A percentile compares a stretch with the other conserved stretches of the same genome.
phyloP scores from a whole-genome alignment of 2,329 filamentous ascomycete genomes.

The Fusarium avenaceum region DNA sequence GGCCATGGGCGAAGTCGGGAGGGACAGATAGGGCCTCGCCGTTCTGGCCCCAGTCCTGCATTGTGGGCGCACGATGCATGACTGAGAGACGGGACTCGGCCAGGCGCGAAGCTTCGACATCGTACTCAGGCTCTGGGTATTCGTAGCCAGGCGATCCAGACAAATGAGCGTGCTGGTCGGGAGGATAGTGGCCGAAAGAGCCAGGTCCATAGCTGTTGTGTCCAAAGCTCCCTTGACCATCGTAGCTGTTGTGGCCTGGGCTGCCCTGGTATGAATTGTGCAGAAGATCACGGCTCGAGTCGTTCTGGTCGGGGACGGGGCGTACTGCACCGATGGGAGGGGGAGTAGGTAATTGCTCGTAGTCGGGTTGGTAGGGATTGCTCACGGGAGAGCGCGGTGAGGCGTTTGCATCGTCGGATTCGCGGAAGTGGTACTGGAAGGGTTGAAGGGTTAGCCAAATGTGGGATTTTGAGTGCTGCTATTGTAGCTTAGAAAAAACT shows the following conservation, averaged over 20 bases:
- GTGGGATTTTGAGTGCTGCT: not conserved
- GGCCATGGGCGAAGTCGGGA: conserved; percentile 33
- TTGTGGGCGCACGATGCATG: conserved; percentile 34
- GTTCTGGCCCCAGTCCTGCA: conserved; percentile 35
- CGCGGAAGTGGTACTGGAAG: conserved; percentile 37
- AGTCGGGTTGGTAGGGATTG: conserved; percentile 36
- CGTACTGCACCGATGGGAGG: conserved; percentile 34
- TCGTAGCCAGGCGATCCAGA: conserved; percentile 29
- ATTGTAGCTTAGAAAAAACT: conserved; percentile 17
- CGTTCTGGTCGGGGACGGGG: conserved; percentile 36
- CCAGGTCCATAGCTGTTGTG: conserved; percentile 29
- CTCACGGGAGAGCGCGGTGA: conserved; percentile 30
- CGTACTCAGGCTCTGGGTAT: conserved; percentile 36
- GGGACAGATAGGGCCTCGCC: conserved; percentile 31
- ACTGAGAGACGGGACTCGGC: conserved; percentile 36
- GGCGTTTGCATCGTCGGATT: conserved; percentile 26
- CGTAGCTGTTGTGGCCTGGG: conserved; percentile 11
- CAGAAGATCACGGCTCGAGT: conserved; percentile 38
- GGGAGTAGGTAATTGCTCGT: conserved; percentile 29
- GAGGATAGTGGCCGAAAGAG: conserved; percentile 34
- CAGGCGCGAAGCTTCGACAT: conserved; percentile 35
- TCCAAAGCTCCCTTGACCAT: conserved; percentile 11
- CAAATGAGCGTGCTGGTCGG: conserved; percentile 18
- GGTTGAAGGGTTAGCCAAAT: too few relatives aligned
- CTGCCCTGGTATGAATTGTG: conserved; percentile 34